These are phyloP conservation scores for Tylopilus plumbeoviolaceoides DNA, from an alignment of 768 basidiomycete species.

Conservation along the genomic window DNA sequence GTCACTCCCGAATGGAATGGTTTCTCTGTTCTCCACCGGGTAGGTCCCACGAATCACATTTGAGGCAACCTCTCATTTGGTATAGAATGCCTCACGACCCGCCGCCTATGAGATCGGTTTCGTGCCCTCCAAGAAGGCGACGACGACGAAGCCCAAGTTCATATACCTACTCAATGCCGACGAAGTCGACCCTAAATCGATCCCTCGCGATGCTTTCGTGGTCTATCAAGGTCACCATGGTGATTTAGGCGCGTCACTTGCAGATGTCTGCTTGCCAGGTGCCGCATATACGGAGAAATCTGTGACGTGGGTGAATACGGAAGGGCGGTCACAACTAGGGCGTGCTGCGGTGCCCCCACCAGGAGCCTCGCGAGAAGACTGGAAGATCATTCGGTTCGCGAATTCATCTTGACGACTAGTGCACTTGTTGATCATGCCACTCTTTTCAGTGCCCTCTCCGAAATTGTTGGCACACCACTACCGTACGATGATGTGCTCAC, in stretches of 20 bases:
- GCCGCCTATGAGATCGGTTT: constrained; percentile 96
- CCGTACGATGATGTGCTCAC: constrained; percentile 86
- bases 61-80: not conserved
- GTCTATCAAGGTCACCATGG: constrained; percentile 99
- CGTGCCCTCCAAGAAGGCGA: constrained; percentile 76
- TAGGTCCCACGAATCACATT: constrained; percentile 32
- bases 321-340: constrained; percentile 88
- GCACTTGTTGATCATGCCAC: not conserved
- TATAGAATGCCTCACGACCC: constrained; percentile 82
- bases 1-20: constrained; percentile 94
- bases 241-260: constrained; percentile 91
- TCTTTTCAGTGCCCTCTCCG: constrained; percentile 71
- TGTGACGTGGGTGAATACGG: constrained; percentile 94
- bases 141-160: constrained; percentile 82
- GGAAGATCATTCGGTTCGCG: constrained; percentile 88
- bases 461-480: constrained; percentile 72
- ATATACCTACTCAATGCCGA: constrained; percentile 96
- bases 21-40: constrained; percentile 87
- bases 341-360: constrained; percentile 91
- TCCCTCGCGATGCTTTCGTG: constrained; percentile 90
- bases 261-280: constrained; percentile 93
- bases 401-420: not conserved
- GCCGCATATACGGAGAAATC: constrained; percentile 93
- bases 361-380: constrained; percentile 94
- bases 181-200: constrained; percentile 82